Percentiles rank a stretch among this genome's conserved stretches.
These are phyloP conservation scores for Cytospora leucostoma DNA, from an alignment of 2,329 filamentous ascomycete genomes.

Conservation along the genomic window DNA sequence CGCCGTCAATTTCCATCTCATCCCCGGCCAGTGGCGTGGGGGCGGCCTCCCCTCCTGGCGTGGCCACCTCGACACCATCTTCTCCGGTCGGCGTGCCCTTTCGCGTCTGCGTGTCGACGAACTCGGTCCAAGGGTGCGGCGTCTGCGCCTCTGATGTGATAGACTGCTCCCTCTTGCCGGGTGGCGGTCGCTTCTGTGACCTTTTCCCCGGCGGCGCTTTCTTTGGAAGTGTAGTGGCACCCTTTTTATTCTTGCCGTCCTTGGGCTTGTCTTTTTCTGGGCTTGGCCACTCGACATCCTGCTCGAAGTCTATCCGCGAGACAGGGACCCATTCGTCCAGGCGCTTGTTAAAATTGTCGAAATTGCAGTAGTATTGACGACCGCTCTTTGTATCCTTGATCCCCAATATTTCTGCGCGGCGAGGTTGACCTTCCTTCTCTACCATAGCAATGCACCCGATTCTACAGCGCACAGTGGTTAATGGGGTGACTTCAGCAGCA, in stretches of 20 bases:
- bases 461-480: constrained; percentile 32
- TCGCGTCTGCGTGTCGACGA: constrained; percentile 46
- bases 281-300: constrained; percentile 95
- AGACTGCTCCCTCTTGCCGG: constrained; percentile 57
- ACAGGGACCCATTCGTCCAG: constrained; percentile 84
- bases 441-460: constrained; percentile 64
- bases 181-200: constrained; percentile 52
- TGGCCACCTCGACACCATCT: constrained; percentile 33
- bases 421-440: constrained; percentile 74
- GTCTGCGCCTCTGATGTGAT: constrained; percentile 55
- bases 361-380: constrained; percentile 93
- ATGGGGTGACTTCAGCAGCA: constrained; percentile 1
- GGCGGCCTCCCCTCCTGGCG: constrained; percentile 22
- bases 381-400: constrained; percentile 88
- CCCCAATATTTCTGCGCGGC: constrained; percentile 94
- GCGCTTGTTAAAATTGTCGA: constrained; percentile 95
- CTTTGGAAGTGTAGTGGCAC: constrained; percentile 56
- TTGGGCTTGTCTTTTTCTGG: constrained; percentile 84
- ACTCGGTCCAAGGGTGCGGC: constrained; percentile 56
- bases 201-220: constrained; percentile 59
- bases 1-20: constrained; percentile 60
- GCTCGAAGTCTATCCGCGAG: constrained; percentile 78
- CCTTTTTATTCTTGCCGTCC: constrained; percentile 73
- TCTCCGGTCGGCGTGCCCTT: constrained; percentile 47
- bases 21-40: constrained; percentile 35